Evolutionary conservation across 306 rosid genomes (phyloP).

Genomic region (Dryas drummondii): DNA sequence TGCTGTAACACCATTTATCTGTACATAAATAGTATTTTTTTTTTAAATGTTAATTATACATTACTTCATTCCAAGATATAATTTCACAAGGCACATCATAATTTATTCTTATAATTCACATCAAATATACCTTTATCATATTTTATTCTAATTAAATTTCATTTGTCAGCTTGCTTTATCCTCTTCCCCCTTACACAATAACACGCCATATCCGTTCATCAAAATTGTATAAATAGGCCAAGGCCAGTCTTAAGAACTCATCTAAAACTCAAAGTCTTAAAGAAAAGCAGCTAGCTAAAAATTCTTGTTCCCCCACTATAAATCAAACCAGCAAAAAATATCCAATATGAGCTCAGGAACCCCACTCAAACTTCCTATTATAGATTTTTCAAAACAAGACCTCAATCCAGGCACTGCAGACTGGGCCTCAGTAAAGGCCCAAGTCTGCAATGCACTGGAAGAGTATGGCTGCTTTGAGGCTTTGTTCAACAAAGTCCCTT

Average conservation of each 20-base stretch:
- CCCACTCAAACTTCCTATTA: constrained; percentile 48
- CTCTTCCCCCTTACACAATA: neutral
- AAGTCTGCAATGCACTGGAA: constrained; percentile 50
- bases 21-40: no score
- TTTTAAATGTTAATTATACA: neutral
- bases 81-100: neutral
- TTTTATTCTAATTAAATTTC: neutral
- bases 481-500: constrained; percentile 42
- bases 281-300: neutral
- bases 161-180: neutral
- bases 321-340: neutral
- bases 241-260: neutral
- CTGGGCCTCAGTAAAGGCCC: constrained; percentile 56
- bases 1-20: no score
- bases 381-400: constrained; percentile 44
- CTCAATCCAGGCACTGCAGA: constrained; percentile 30
- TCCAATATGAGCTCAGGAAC: constrained; percentile 48
- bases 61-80: neutral
- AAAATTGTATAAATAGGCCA: constrained; percentile 8
- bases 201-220: neutral
- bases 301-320: constrained; percentile 13
- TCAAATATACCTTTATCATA: neutral
- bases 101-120: neutral
- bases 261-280: neutral
- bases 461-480: constrained; percentile 79